Conservation (phyloP, 2,329 filamentous ascomycete genomes). For the Cercospora sesami region DNA sequence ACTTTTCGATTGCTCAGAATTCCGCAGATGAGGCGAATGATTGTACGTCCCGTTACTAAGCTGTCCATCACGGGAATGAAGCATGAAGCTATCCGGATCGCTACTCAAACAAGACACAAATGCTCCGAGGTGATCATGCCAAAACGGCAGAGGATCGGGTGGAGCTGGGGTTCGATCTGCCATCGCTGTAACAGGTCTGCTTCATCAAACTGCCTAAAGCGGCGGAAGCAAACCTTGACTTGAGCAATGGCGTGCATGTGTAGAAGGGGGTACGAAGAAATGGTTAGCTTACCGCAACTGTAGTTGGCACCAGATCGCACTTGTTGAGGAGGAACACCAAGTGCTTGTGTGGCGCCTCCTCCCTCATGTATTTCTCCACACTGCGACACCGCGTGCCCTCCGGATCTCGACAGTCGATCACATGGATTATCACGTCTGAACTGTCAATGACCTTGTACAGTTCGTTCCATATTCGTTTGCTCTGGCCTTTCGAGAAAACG, state of each 20-base stretch:
- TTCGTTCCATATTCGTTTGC: slow-evolving; percentile 96
- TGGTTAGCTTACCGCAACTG: slow-evolving; percentile 81
- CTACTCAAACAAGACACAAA: slow-evolving; percentile 96
- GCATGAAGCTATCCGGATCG: slow-evolving; percentile 68
- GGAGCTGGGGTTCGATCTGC: slow-evolving; percentile 76
- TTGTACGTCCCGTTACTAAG: slow-evolving; percentile 99
- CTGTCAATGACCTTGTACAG: slow-evolving; percentile 90
- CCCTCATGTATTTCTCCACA: slow-evolving; percentile 88
- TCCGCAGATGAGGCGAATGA: slow-evolving; percentile 23
- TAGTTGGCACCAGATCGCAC: slow-evolving; percentile 87
- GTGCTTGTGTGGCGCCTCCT: slow-evolving; percentile 95
- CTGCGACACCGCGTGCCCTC: slow-evolving; percentile 85
- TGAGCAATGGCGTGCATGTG: slow-evolving; percentile 67
- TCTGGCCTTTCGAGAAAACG: slow-evolving; percentile 92
- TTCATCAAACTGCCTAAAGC: slow-evolving; percentile 64
- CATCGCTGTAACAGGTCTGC: slow-evolving; percentile 98
- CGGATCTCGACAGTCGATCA: slow-evolving; percentile 85
- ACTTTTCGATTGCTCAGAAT: neutral
- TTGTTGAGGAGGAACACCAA: slow-evolving; percentile 88
- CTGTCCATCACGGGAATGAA: slow-evolving; percentile 71
- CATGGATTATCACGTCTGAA: slow-evolving; percentile 93
- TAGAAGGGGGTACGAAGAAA: slow-evolving; percentile 18
- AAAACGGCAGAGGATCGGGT: slow-evolving; percentile 81
- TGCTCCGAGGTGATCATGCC: slow-evolving; percentile 70
- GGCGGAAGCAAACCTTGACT: slow-evolving; percentile 79